A percentile compares a stretch with the other conserved stretches of the same genome.
Evolutionary conservation across 2,329 filamentous ascomycete species (phyloP).

Genomic region (Penicillium palitans): DNA sequence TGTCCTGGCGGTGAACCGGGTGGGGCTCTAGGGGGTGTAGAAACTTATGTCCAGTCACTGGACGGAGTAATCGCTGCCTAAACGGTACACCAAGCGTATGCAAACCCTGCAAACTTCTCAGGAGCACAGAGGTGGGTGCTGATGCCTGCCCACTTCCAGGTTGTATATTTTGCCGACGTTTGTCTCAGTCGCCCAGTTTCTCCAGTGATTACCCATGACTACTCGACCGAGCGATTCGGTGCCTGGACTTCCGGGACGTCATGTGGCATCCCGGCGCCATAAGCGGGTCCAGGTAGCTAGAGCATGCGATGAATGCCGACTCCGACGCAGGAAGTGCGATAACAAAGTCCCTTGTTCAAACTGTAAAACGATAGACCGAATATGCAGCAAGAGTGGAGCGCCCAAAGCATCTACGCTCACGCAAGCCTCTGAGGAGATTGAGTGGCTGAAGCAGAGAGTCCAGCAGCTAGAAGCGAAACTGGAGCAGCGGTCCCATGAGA

Average conservation of each 20-base stretch:
- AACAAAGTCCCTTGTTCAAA: background rate
- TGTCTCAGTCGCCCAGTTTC: background rate
- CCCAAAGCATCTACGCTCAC: constrained; percentile 1
- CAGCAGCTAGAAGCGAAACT: constrained; percentile 10
- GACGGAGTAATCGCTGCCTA: too few species aligned
- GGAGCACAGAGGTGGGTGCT: background rate
- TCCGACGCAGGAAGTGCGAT: constrained; percentile 3
- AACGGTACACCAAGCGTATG: background rate
- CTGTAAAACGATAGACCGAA: background rate
- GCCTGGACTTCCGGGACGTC: background rate
- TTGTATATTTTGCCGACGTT: background rate
- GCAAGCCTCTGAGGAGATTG: constrained; percentile 9
- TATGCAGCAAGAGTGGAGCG: background rate
- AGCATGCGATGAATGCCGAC: constrained; percentile 4
- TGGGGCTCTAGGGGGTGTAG: too few species aligned
- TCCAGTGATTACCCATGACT: background rate
- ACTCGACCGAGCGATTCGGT: background rate
- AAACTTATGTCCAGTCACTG: too few species aligned
- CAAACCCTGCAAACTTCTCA: background rate
- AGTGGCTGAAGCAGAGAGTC: constrained; percentile 2
- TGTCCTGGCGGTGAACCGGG: too few species aligned
- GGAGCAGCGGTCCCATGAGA: background rate
- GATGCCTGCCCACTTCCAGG: background rate
- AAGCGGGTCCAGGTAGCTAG: constrained; percentile 3
- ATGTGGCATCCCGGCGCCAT: constrained; percentile 1